Conservation (phyloP, 1,284 basidiomycete species). For the Ceratobasidium theobromae region DNA sequence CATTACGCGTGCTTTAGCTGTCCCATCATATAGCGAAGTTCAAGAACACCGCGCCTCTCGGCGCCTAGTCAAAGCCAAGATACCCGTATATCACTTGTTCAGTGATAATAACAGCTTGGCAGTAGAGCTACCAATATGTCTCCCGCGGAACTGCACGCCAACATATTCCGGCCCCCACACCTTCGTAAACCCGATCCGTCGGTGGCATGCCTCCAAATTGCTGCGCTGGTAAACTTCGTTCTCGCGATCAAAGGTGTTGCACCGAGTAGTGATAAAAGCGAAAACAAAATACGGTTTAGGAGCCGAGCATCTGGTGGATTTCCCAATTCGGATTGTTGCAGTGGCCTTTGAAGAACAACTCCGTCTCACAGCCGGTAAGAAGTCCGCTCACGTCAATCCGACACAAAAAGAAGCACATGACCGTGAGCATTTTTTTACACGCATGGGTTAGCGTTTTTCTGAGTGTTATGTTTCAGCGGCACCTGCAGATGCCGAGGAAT, state of each 20-base stretch:
- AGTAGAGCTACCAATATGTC: slow-evolving; percentile 5
- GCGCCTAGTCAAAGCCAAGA: slow-evolving; percentile 15
- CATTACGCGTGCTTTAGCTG: slow-evolving; percentile 16
- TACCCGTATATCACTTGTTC: slow-evolving; percentile 7
- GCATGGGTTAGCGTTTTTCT: background rate
- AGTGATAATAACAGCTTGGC: background rate
- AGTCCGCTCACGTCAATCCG: background rate
- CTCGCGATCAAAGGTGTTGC: slow-evolving; percentile 4
- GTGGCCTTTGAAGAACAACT: slow-evolving; percentile 23
- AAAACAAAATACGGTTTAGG: slow-evolving; percentile 23
- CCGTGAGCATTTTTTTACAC: background rate
- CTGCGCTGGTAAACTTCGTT: background rate
- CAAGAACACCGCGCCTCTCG: slow-evolving; percentile 26
- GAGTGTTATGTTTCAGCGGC: slow-evolving; percentile 1
- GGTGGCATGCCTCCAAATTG: too few species aligned
- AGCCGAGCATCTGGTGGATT: slow-evolving; percentile 13
- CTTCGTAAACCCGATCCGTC: slow-evolving; percentile 4
- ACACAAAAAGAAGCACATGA: background rate
- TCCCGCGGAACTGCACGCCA: slow-evolving; percentile 17
- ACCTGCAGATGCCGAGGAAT: slow-evolving; percentile 10
- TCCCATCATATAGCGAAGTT: slow-evolving; percentile 14
- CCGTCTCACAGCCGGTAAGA: slow-evolving; percentile 27
- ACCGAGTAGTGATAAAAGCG: slow-evolving; percentile 28
- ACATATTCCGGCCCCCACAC: slow-evolving; percentile 16
- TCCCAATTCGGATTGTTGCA: slow-evolving; percentile 22